These are phyloP conservation scores for Candida morakotiae DNA, from an alignment of 805 yeast genomes.

Conservation along the genomic window DNA sequence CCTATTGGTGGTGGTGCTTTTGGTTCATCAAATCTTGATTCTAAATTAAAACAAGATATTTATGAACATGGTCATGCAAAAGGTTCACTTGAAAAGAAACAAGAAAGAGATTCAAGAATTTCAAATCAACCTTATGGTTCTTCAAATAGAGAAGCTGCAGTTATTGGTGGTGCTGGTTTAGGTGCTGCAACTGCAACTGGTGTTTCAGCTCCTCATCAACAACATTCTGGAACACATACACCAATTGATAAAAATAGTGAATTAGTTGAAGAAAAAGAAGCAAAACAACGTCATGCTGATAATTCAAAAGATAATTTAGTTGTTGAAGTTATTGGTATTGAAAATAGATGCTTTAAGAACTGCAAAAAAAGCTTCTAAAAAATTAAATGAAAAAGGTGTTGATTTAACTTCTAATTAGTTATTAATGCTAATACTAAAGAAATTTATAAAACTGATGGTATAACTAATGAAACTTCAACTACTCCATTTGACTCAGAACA, in stretches of 20 bases:
- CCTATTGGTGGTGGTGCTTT: not conserved
- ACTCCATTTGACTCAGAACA: not conserved
- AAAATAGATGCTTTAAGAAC: constrained; percentile 26
- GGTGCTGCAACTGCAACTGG: constrained; percentile 4
- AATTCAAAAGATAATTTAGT: constrained; percentile 9
- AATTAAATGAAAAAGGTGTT: constrained; percentile 26
- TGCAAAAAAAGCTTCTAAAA: constrained; percentile 30
- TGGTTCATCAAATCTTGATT: constrained; percentile 1
- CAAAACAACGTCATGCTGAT: not conserved
- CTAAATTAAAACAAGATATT: constrained; percentile 4
- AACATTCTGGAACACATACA: constrained; percentile 3
- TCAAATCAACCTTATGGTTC: constrained; percentile 4
- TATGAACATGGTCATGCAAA: constrained; percentile 6
- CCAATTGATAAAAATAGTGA: not conserved
- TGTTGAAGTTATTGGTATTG: constrained; percentile 34
- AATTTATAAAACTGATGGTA: constrained; percentile 21
- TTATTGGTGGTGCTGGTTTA: constrained; percentile 10
- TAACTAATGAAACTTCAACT: not conserved
- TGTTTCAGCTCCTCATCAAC: not conserved
- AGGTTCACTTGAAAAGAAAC: constrained; percentile 3
- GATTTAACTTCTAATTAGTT: constrained; percentile 27
- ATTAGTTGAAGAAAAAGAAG: constrained; percentile 5
- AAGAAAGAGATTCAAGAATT: constrained; percentile 5
- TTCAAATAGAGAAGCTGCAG: constrained; percentile 5
- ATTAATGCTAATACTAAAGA: constrained; percentile 31